phyloP scores from a whole-genome alignment of 768 basidiomycete genomes.

The Megacollybia marginata region DNA sequence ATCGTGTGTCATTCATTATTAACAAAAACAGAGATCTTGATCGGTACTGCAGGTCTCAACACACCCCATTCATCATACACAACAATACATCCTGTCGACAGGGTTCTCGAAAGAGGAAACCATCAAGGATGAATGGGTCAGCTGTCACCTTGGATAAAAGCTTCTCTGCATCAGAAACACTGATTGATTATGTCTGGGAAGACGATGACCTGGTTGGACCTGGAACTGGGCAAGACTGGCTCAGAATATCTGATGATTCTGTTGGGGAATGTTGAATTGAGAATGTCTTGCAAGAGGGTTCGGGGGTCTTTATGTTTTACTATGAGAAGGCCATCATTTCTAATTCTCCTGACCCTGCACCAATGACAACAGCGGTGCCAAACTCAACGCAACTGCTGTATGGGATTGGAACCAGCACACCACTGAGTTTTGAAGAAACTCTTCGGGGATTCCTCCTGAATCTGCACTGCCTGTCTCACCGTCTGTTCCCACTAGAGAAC shows the following conservation, averaged over 20 bases:
- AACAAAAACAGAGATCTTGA: neutral
- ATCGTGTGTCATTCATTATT: conserved; percentile 35
- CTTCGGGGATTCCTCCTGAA: conserved; percentile 21
- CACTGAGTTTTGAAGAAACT: conserved; percentile 58
- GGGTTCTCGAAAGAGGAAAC: too few species aligned
- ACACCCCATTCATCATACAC: conserved; percentile 47
- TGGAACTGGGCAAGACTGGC: conserved; percentile 63
- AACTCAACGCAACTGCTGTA: neutral
- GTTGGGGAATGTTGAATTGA: conserved; percentile 74
- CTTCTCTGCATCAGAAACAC: neutral
- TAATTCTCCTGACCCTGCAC: conserved; percentile 1
- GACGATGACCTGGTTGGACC: conserved; percentile 31
- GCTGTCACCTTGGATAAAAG: neutral
- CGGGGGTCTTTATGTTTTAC: conserved; percentile 86
- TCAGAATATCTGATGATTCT: conserved; percentile 81
- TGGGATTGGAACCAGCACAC: conserved; percentile 10
- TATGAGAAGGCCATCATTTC: conserved; percentile 63
- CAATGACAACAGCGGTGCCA: neutral
- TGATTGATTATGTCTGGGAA: conserved; percentile 48
- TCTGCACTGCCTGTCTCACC: conserved; percentile 18
- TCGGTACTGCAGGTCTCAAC: conserved; percentile 46
- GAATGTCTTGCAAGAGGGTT: conserved; percentile 64
- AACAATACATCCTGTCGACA: conserved; percentile 59
- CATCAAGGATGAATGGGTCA: too few species aligned
- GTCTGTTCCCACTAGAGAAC: conserved; percentile 16